Evolutionary conservation across 257 asterid species (phyloP).

Genomic region (Henckelia pumila): DNA sequence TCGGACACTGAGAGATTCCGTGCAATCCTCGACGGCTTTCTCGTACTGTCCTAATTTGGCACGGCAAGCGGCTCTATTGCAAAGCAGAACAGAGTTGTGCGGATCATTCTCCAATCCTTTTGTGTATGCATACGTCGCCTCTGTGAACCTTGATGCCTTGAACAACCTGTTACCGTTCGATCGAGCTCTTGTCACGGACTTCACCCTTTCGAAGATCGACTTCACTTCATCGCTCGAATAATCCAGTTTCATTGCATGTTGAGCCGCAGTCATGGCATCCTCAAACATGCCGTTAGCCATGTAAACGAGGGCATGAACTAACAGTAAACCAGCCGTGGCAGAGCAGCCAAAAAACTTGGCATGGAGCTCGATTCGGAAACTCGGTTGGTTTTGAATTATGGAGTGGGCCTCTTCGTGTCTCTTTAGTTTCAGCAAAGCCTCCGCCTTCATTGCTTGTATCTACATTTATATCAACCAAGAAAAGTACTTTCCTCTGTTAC

Average conservation of each 20-base stretch:
- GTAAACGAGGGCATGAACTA: conserved; percentile 43
- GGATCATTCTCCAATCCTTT: conserved; percentile 52
- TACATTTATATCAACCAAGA: conserved; percentile 8
- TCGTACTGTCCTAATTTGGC: conserved; percentile 48
- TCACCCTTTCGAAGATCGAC: conserved; percentile 28
- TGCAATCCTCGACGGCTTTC: conserved; percentile 66
- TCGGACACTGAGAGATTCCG: conserved; percentile 41
- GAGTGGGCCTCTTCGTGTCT: conserved; percentile 57
- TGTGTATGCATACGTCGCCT: conserved; percentile 46
- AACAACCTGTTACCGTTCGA: conserved; percentile 47
- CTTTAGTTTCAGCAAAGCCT: conserved; percentile 50
- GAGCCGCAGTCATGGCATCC: conserved; percentile 45
- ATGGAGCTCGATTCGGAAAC: conserved; percentile 27
- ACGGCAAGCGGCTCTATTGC: conserved; percentile 64
- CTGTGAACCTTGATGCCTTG: conserved; percentile 39
- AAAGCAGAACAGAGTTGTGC: conserved; percentile 48
- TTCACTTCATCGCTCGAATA: conserved; percentile 35
- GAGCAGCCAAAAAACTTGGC: conserved; percentile 38
- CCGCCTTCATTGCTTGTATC: conserved; percentile 58
- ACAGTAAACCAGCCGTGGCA: conserved; percentile 35
- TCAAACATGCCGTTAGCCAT: conserved; percentile 62
- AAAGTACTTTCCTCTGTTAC: no score
- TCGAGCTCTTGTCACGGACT: conserved; percentile 37
- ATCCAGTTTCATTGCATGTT: conserved; percentile 40
- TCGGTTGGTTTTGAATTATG: conserved; percentile 31